Evolutionary conservation across 768 basidiomycete species (phyloP), one percentile per base, ranked within the genome.

Genomic region (Trametes cinnabarina): DNA sequence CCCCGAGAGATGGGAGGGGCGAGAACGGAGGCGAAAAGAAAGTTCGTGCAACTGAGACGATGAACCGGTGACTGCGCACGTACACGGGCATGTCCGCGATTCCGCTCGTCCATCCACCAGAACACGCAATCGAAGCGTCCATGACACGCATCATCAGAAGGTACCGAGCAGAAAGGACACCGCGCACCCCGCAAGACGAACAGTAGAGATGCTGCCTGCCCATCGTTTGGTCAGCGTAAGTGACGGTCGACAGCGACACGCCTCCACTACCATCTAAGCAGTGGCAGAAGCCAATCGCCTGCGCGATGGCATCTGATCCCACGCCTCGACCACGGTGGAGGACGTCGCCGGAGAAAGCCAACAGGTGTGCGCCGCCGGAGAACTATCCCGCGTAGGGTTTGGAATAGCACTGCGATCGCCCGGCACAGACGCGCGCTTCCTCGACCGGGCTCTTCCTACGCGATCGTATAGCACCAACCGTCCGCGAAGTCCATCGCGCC

Each of bases 101-200:
- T n/a, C n/a, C n/a, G n/a, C n/a, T n/a, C n/a, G n/a, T n/a, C 47
- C 23, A 39, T 20, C 52, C 35, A 46, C 37, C 17, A 44, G 17
- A 47, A 32, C 37, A n/a, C n/a, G 19, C 46, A 43, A 61, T 51
- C 56, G 39, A 56, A 61, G 51, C 46, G 60, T 61, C 60, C 60
- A 44, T 43, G 15, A 50, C 51, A 51, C 44, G 41, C 20, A 55
- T 57, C 50, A 61, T 56, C 50, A 61, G 50, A 42, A 47, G 4
- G 25, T 26, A 15, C 51, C 47, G 46, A 44, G 25, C 43, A 53
- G 55, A 56, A 47, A 35, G 19, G 3, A n/a, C 15, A 17, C 34
- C n/a, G 17, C 53, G 51, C 32, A 34, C 32, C 47, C 40, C 44
- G 44, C 14, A 25, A 12, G 23, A 20, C 44, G 12, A 46, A 20